These are phyloP conservation scores for Plasmodium billcollinsi DNA, from an alignment of 169 alveolate species.

Conservation along the genomic window DNA sequence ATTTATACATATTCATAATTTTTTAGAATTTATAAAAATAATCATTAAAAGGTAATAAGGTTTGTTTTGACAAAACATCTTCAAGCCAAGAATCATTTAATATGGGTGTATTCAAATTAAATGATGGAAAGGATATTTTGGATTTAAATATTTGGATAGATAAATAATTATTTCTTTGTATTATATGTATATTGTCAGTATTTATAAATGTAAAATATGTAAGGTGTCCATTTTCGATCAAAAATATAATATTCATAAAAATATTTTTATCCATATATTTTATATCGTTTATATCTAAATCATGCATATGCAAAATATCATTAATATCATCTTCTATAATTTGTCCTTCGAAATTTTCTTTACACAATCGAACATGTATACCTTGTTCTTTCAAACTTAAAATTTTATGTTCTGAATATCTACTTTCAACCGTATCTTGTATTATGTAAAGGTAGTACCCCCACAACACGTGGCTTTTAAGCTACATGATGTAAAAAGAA, in stretches of 20 bases:
- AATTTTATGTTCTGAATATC: conserved; percentile 39
- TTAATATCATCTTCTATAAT: conserved; percentile 35
- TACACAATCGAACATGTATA: conserved; percentile 24
- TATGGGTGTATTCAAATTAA: conserved; percentile 34
- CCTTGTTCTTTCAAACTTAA: conserved; percentile 34
- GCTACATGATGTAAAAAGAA: not conserved
- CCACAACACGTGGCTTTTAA: conserved; percentile 51
- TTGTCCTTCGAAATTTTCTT: conserved; percentile 48
- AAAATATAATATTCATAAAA: conserved; percentile 47
- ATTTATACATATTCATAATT: not conserved
- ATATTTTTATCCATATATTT: conserved; percentile 27
- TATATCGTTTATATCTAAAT: conserved; percentile 20
- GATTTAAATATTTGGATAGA: conserved; percentile 35
- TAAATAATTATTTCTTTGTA: conserved; percentile 53
- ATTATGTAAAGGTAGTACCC: conserved; percentile 66
- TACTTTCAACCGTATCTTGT: conserved; percentile 59
- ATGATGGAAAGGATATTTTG: conserved; percentile 56
- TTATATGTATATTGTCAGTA: conserved; percentile 41
- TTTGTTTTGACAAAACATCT: conserved; percentile 38
- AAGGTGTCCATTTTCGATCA: conserved; percentile 72
- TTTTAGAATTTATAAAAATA: conserved; percentile 53
- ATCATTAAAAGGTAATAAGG: conserved; percentile 30
- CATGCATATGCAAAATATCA: conserved; percentile 32
- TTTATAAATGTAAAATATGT: conserved; percentile 51
- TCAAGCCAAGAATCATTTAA: conserved; percentile 67